phyloP scores from a whole-genome alignment of 768 basidiomycete genomes.

The Pulveroboletus sp. region DNA sequence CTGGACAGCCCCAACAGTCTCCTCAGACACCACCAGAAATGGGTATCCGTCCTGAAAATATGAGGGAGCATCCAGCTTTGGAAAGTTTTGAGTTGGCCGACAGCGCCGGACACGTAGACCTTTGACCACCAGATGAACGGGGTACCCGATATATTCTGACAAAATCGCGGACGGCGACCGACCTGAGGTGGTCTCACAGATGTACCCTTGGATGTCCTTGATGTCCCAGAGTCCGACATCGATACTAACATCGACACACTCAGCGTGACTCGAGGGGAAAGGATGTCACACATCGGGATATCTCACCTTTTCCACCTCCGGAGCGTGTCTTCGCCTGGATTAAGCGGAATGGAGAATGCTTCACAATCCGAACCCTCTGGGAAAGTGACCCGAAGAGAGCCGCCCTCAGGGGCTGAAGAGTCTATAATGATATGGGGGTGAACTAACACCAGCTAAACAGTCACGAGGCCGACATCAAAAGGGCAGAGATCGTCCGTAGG shows the following conservation, averaged over 20 bases:
- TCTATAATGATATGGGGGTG: conserved; percentile 50
- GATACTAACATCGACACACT: conserved; percentile 36
- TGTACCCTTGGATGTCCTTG: conserved; percentile 57
- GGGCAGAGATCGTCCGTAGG: background rate
- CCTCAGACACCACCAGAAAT: conserved; percentile 59
- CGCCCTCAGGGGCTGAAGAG: conserved; percentile 40
- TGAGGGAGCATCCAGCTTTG: conserved; percentile 50
- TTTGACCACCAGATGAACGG: conserved; percentile 64
- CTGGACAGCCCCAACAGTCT: conserved; percentile 54
- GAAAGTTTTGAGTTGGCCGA: conserved; percentile 49
- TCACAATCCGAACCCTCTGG: conserved; percentile 55
- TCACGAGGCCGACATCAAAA: background rate
- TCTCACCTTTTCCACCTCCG: conserved; percentile 55
- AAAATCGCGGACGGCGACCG: conserved; percentile 51
- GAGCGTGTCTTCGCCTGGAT: conserved; percentile 46
- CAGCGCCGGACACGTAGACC: conserved; percentile 52
- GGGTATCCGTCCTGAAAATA: conserved; percentile 73
- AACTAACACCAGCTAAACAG: conserved; percentile 60
- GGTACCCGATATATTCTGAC: conserved; percentile 55
- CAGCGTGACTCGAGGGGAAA: background rate
- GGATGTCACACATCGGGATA: background rate
- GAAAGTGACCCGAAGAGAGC: conserved; percentile 51
- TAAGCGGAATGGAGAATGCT: conserved; percentile 54
- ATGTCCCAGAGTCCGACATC: conserved; percentile 48
- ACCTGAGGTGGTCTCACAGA: conserved; percentile 44